These are phyloP conservation scores for Casuarina equisetifolia DNA, from an alignment of 306 rosid genomes.

Conservation along the genomic window DNA sequence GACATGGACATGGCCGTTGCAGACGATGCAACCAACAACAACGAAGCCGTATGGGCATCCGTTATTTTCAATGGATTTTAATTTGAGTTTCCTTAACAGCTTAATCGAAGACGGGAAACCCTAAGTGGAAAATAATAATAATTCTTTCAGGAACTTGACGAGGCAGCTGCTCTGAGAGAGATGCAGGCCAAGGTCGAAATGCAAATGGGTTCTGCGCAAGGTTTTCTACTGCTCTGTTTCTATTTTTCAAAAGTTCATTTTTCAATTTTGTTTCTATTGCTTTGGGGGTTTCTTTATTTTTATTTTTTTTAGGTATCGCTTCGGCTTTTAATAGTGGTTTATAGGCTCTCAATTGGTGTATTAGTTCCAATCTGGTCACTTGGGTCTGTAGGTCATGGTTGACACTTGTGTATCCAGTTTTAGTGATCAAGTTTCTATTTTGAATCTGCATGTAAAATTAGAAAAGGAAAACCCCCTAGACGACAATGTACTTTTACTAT, in stretches of 20 bases:
- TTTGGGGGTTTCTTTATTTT: neutral
- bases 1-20: constrained; percentile 50
- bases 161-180: constrained; percentile 70
- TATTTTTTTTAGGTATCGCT: neutral
- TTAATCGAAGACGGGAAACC: neutral
- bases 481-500: neutral
- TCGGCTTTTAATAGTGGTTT: neutral
- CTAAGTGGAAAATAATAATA: neutral
- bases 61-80: neutral
- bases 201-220: constrained; percentile 64
- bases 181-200: constrained; percentile 74
- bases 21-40: constrained; percentile 24
- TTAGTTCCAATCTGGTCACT: neutral
- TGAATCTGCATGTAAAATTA: neutral
- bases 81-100: neutral
- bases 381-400: neutral
- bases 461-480: neutral
- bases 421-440: neutral
- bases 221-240: constrained; percentile 8
- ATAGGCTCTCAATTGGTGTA: too few species aligned
- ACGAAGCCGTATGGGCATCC: constrained; percentile 37
- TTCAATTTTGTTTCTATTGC: neutral
- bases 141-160: constrained; percentile 52
- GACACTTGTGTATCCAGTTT: neutral
- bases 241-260: neutral